These are phyloP conservation scores for Papiliotrema nemorosa DNA, from an alignment of 1,284 basidiomycete species.

Conservation along the genomic window DNA sequence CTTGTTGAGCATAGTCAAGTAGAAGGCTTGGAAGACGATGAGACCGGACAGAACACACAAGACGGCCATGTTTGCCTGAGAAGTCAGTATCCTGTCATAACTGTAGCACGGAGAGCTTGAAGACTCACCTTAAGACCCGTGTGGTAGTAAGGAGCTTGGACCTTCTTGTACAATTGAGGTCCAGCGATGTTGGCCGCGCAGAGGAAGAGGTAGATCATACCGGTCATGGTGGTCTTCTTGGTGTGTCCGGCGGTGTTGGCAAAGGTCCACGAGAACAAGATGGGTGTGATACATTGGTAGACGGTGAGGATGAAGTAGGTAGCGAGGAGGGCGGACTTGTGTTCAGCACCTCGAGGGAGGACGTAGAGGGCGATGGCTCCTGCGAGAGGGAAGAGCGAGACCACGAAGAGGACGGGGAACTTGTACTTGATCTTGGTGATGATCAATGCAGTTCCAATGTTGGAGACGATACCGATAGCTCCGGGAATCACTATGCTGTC, in stretches of 20 bases:
- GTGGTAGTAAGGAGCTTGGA: slow-evolving; percentile 23
- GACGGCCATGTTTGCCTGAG: slow-evolving; percentile 14
- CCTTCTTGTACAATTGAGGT: slow-evolving; percentile 25
- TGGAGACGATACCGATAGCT: slow-evolving; percentile 52
- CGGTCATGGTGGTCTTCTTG: slow-evolving; percentile 34
- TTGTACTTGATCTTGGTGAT: slow-evolving; percentile 52
- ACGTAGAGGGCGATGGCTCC: slow-evolving; percentile 31
- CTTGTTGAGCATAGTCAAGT: slow-evolving; percentile 51
- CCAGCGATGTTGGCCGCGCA: slow-evolving; percentile 39
- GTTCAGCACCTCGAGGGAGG: slow-evolving; percentile 18
- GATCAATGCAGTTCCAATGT: slow-evolving; percentile 44
- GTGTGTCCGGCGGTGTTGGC: slow-evolving; percentile 27
- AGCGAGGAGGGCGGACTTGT: slow-evolving; percentile 20
- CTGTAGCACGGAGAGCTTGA: too few relatives aligned
- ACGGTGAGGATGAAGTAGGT: slow-evolving; percentile 34
- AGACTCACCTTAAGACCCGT: slow-evolving; percentile 10
- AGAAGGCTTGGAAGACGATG: slow-evolving; percentile 40
- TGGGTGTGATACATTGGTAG: slow-evolving; percentile 26
- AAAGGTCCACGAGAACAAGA: slow-evolving; percentile 35
- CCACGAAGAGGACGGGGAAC: slow-evolving; percentile 53
- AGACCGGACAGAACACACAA: slow-evolving; percentile 19
- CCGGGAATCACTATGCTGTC: slow-evolving; percentile 42
- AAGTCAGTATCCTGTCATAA: too few relatives aligned
- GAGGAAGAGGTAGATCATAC: slow-evolving; percentile 28
- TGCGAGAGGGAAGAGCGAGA: slow-evolving; percentile 32